Conservation (phyloP, 805 yeast species). For the Cyberlindnera xishuangbannaensis region DNA sequence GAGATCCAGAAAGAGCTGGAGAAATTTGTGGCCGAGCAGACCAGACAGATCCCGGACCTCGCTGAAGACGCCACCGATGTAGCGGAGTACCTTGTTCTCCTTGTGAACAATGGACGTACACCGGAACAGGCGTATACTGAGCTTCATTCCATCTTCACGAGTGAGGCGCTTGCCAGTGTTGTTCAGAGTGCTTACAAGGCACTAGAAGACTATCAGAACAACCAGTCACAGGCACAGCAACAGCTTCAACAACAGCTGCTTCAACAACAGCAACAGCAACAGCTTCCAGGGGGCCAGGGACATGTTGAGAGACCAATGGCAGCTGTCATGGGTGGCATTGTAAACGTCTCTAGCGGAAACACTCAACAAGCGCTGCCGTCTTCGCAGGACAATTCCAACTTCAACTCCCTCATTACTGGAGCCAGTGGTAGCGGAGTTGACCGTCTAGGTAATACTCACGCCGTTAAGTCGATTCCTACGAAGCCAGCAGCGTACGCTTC, state of each 20-base stretch:
- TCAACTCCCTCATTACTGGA: too few relatives aligned
- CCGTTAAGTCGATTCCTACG: conserved; percentile 16
- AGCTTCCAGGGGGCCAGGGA: conserved; percentile 3
- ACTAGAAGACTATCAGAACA: conserved; percentile 32
- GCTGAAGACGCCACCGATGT: conserved; percentile 53
- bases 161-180: conserved; percentile 51
- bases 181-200: conserved; percentile 54
- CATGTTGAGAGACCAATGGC: too few relatives aligned
- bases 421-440: too few relatives aligned
- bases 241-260: conserved; percentile 18
- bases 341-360: too few relatives aligned
- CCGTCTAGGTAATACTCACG: too few relatives aligned
- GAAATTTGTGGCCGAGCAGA: conserved; percentile 35
- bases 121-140: conserved; percentile 57
- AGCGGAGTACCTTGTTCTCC: conserved; percentile 68
- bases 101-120: conserved; percentile 63
- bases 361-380: too few relatives aligned
- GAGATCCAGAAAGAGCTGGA: conserved; percentile 38
- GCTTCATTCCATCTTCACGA: conserved; percentile 54
- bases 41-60: conserved; percentile 34
- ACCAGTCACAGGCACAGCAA: conserved; percentile 9
- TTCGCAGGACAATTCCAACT: background rate
- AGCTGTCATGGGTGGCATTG: too few relatives aligned
- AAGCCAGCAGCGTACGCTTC: conserved; percentile 15
- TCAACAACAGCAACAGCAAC: conserved; percentile 10